A percentile compares a stretch with the other conserved stretches of the same genome.
Conservation (phyloP, 169 alveolate genomes). For the Plasmodium coatneyi region DNA sequence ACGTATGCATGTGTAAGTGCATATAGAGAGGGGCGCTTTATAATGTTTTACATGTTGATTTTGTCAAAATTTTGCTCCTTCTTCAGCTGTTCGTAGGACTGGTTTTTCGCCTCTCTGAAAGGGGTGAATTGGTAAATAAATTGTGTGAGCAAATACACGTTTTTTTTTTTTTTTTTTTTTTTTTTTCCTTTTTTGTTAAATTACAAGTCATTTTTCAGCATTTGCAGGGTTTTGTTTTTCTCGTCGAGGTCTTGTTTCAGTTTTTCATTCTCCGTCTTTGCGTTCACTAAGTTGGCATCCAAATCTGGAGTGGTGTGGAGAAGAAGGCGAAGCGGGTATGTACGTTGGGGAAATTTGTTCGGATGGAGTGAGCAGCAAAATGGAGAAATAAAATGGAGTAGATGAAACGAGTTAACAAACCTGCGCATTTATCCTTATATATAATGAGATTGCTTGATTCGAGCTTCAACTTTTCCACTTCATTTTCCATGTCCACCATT, state of each 20-base stretch:
- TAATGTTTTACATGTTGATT: conserved; percentile 52
- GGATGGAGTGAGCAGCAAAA: not conserved
- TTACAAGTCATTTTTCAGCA: conserved; percentile 62
- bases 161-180: not conserved
- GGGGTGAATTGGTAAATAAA: not conserved
- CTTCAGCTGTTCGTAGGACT: conserved; percentile 37
- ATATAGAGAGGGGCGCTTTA: not conserved
- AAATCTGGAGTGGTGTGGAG: conserved; percentile 18
- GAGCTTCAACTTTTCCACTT: conserved; percentile 35
- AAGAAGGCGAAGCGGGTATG: not conserved
- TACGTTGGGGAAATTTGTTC: not conserved
- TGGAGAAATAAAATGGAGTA: not conserved
- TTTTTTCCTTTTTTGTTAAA: not conserved
- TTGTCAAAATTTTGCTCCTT: conserved; percentile 58
- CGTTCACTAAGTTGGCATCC: conserved; percentile 25
- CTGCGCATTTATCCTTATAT: conserved; percentile 62
- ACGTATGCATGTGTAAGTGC: not conserved
- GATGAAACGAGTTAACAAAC: conserved; percentile 2
- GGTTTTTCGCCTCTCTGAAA: conserved; percentile 45
- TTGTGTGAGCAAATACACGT: not conserved
- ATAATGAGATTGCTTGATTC: conserved; percentile 43
- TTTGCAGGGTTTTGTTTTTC: conserved; percentile 68
- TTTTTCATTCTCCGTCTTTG: conserved; percentile 46
- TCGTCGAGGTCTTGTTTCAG: conserved; percentile 35
- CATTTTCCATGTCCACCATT: conserved; percentile 72